These are phyloP conservation scores for Vaccinium myrtillus DNA, from an alignment of 148 eudicot species.

Conservation along the genomic window DNA sequence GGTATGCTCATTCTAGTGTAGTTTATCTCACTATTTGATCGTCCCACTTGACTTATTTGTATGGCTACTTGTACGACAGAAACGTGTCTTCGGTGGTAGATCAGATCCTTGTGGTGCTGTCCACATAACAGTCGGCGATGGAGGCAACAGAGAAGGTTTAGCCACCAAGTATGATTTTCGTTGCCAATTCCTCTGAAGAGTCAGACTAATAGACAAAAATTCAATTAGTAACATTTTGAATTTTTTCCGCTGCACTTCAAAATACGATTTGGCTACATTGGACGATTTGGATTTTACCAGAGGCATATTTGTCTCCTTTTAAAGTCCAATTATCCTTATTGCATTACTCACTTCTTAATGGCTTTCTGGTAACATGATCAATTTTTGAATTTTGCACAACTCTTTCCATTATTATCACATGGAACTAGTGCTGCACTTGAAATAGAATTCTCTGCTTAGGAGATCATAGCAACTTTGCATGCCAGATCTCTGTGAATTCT, in stretches of 20 bases:
- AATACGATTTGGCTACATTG: not conserved
- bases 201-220: not conserved
- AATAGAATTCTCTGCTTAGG: not conserved
- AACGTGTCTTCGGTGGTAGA: constrained; percentile 60
- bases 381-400: not conserved
- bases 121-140: constrained; percentile 95
- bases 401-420: not conserved
- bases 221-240: not conserved
- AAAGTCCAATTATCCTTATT: not conserved
- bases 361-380: not conserved
- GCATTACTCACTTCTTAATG: not conserved
- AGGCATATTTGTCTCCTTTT: not conserved
- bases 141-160: constrained; percentile 95
- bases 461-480: not conserved
- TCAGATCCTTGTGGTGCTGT: constrained; percentile 84
- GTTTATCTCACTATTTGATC: not conserved
- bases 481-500: not conserved
- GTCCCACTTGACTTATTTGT: constrained; percentile 9
- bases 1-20: constrained; percentile 39
- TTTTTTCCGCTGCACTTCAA: constrained; percentile 6
- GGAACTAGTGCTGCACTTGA: not conserved
- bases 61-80: constrained; percentile 41
- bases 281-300: not conserved
- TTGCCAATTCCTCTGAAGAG: not conserved
- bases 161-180: constrained; percentile 53